Evolutionary conservation across 495 filamentous ascomycete genomes (phyloP).

Genomic region (Hypoxylon trugodes): DNA sequence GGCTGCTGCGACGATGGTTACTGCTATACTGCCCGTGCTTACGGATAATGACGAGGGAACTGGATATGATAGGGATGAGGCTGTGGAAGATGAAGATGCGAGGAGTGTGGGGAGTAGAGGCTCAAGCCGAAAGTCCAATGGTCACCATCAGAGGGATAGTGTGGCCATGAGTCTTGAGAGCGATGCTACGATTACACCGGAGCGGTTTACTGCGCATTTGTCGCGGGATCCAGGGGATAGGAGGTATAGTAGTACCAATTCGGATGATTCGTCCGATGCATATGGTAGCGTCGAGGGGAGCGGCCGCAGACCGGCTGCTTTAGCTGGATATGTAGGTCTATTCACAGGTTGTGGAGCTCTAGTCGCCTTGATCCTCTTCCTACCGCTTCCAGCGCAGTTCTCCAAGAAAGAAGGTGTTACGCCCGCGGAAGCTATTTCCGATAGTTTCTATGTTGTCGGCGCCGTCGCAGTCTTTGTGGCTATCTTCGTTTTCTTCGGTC

Average conservation of each 20-base stretch:
- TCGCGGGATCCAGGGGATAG: slow-evolving; percentile 1
- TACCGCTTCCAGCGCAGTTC: slow-evolving; percentile 86
- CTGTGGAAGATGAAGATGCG: slow-evolving; percentile 15
- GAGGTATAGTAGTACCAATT: slow-evolving; percentile 8
- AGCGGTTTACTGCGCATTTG: slow-evolving; percentile 49
- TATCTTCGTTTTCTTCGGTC: slow-evolving; percentile 78
- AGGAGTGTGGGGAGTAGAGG: slow-evolving; percentile 1
- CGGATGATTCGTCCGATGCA: slow-evolving; percentile 20
- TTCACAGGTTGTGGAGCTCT: slow-evolving; percentile 94
- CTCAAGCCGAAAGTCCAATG: slow-evolving; percentile 28
- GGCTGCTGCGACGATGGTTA: slow-evolving; percentile 95
- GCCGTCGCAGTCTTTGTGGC: slow-evolving; percentile 74
- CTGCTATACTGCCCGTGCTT: slow-evolving; percentile 89
- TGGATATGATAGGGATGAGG: slow-evolving; percentile 25
- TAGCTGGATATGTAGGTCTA: slow-evolving; percentile 90
- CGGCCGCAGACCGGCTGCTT: slow-evolving; percentile 57
- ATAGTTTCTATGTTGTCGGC: slow-evolving; percentile 87
- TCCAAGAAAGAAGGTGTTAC: slow-evolving; percentile 68
- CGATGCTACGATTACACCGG: slow-evolving; percentile 69
- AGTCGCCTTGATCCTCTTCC: slow-evolving; percentile 78
- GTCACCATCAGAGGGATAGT: slow-evolving; percentile 45
- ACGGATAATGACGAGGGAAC: slow-evolving; percentile 59
- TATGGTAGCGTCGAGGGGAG: slow-evolving; percentile 32
- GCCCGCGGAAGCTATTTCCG: slow-evolving; percentile 71
- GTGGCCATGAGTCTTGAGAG: slow-evolving; percentile 66